Conservation (phyloP, 2,329 filamentous ascomycete genomes). For the Pseudogymnoascus pannorum region DNA sequence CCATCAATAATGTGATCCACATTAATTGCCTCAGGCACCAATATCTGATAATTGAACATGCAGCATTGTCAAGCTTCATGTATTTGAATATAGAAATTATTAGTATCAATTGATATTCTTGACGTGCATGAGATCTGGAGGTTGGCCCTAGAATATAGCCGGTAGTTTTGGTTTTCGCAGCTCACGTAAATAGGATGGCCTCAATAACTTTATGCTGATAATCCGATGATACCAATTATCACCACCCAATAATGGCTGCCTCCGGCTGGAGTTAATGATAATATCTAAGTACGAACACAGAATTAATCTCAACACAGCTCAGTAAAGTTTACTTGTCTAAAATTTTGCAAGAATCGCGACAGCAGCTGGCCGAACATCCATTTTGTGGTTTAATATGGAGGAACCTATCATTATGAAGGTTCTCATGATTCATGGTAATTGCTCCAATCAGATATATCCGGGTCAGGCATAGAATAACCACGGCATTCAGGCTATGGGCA, state of each 20-base stretch:
- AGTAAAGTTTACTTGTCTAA: background rate
- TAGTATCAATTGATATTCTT: too few species aligned
- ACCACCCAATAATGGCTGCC: background rate
- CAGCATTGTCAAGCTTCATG: background rate
- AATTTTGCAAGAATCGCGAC: background rate
- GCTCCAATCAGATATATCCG: background rate
- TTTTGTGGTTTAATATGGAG: background rate
- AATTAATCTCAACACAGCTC: background rate
- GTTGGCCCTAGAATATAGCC: background rate
- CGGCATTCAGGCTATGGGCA: background rate
- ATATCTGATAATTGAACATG: background rate
- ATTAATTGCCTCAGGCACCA: too few species aligned
- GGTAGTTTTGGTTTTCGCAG: too few species aligned
- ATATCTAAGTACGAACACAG: background rate
- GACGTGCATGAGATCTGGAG: too few species aligned
- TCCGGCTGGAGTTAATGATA: background rate
- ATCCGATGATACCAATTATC: background rate
- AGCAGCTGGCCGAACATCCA: too few species aligned
- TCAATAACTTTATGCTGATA: background rate
- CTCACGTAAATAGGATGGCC: background rate
- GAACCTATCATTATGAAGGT: background rate
- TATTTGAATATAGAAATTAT: background rate
- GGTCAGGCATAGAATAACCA: background rate
- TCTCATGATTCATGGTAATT: background rate
- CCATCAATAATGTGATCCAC: background rate